Percentiles rank a stretch among this genome's conserved stretches.
Evolutionary conservation across 2,329 filamentous ascomycete species (phyloP).

Genomic region (Fusarium duplospermum): DNA sequence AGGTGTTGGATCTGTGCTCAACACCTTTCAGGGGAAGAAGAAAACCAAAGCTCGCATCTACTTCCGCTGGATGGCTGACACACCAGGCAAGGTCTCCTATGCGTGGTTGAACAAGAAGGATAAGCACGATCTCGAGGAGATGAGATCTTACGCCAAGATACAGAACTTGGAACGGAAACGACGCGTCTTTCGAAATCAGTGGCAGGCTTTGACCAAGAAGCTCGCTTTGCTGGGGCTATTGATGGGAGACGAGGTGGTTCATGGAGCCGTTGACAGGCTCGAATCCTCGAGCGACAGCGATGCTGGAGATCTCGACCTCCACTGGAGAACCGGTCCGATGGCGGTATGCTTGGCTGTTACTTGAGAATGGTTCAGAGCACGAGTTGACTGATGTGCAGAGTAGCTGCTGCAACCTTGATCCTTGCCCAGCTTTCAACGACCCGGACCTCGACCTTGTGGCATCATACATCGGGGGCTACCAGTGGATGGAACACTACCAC

Average conservation of each 20-base stretch:
- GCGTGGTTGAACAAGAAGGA: conserved; percentile 24
- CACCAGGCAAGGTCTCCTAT: conserved; percentile 18
- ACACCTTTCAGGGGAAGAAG: conserved; percentile 10
- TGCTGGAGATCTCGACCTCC: conserved; percentile 16
- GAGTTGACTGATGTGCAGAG: conserved; percentile 4
- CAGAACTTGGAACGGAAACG: not conserved
- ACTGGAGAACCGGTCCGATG: conserved; percentile 11
- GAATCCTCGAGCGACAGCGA: conserved; percentile 23
- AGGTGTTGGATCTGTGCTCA: conserved; percentile 8
- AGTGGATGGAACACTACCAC: conserved; percentile 32
- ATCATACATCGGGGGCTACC: conserved; percentile 23
- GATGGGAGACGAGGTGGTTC: conserved; percentile 22
- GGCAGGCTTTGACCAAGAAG: conserved; percentile 19
- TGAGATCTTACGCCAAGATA: conserved; percentile 9
- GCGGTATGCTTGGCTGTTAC: conserved; percentile 1
- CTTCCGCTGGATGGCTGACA: conserved; percentile 20
- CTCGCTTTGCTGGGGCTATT: conserved; percentile 19
- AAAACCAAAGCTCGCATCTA: conserved; percentile 24
- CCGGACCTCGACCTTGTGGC: conserved; percentile 26
- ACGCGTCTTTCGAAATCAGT: conserved; percentile 21
- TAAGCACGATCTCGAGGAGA: conserved; percentile 8
- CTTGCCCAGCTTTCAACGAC: conserved; percentile 24
- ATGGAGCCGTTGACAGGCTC: not conserved
- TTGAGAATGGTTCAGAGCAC: not conserved
- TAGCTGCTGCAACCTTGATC: conserved; percentile 26